phyloP scores from a whole-genome alignment of 2,329 filamentous ascomycete species.

The Aspergillus uvarum region DNA sequence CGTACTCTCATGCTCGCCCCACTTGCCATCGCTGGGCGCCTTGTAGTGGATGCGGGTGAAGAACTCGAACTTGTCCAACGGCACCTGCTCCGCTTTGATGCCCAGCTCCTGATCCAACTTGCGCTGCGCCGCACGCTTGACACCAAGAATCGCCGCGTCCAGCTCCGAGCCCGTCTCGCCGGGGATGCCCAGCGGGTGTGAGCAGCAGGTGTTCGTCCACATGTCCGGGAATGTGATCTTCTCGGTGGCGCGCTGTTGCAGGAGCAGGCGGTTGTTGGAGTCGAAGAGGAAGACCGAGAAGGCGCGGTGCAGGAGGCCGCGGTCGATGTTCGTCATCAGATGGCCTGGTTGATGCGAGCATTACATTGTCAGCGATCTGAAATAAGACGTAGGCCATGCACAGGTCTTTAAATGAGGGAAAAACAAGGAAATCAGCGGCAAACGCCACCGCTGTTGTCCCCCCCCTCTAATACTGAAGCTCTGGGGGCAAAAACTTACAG shows the following conservation, averaged over 20 bases:
- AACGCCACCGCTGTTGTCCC: neutral
- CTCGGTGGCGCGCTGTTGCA: constrained; percentile 91
- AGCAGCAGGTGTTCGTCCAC: constrained; percentile 99
- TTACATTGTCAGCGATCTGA: neutral
- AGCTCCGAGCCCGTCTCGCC: constrained; percentile 85
- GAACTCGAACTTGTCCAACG: constrained; percentile 87
- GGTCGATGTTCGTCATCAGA: constrained; percentile 97
- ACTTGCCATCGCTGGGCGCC: constrained; percentile 93
- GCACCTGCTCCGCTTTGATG: constrained; percentile 85
- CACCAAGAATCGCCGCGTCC: constrained; percentile 75
- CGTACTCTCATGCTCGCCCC: constrained; percentile 98
- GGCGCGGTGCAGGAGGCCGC: constrained; percentile 90
- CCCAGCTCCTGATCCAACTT: constrained; percentile 95
- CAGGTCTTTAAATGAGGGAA: neutral
- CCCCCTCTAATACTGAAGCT: neutral
- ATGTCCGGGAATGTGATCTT: constrained; percentile 99
- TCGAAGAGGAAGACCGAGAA: constrained; percentile 99
- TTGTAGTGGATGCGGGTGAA: constrained; percentile 98
- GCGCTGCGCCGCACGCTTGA: constrained; percentile 86
- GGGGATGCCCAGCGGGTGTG: constrained; percentile 87
- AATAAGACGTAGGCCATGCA: too few relatives aligned
- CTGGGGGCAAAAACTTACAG: constrained; percentile 60
- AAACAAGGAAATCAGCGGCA: neutral
- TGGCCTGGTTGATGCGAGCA: constrained; percentile 58
- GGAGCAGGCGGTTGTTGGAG: constrained; percentile 82